Conservation (phyloP, 257 asterid genomes). For the Avicennia marina region DNA sequence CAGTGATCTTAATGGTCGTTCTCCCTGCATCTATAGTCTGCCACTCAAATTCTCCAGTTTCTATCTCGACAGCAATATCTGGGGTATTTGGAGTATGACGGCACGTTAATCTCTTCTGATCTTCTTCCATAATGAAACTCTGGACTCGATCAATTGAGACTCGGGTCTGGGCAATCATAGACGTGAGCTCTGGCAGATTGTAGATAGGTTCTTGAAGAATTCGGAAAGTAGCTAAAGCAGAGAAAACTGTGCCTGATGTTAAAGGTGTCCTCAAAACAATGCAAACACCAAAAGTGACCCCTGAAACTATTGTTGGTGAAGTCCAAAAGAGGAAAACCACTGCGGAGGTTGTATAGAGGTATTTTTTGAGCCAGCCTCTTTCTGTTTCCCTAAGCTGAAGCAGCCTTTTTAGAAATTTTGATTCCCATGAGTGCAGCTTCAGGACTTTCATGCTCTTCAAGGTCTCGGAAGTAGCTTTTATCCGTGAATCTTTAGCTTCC, state of each 20-base stretch:
- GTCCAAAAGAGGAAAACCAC: constrained; percentile 85
- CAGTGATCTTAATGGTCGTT: constrained; percentile 46
- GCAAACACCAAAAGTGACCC: constrained; percentile 68
- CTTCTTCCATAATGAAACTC: constrained; percentile 46
- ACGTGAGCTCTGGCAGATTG: constrained; percentile 74
- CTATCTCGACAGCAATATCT: constrained; percentile 56
- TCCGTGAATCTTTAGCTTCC: constrained; percentile 76
- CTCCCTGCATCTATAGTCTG: constrained; percentile 30
- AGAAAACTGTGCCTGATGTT: constrained; percentile 73
- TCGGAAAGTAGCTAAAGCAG: constrained; percentile 83
- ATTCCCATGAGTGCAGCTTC: constrained; percentile 84
- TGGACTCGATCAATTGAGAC: constrained; percentile 66
- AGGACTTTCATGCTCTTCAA: constrained; percentile 72
- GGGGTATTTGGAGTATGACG: constrained; percentile 18
- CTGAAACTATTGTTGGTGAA: constrained; percentile 78
- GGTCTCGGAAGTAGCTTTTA: constrained; percentile 71
- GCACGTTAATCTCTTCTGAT: constrained; percentile 35
- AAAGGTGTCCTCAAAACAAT: constrained; percentile 54
- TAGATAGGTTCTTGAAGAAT: constrained; percentile 89
- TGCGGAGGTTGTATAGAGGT: constrained; percentile 63
- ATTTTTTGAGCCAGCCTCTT: constrained; percentile 48
- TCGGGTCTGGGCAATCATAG: constrained; percentile 76
- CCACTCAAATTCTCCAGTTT: constrained; percentile 72
- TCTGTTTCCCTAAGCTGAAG: constrained; percentile 61
- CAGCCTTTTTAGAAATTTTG: constrained; percentile 44